A percentile compares a stretch with the other conserved stretches of the same genome.
phyloP scores from a whole-genome alignment of 139 green algal genomes.

The Axilococcus clingmanii region DNA sequence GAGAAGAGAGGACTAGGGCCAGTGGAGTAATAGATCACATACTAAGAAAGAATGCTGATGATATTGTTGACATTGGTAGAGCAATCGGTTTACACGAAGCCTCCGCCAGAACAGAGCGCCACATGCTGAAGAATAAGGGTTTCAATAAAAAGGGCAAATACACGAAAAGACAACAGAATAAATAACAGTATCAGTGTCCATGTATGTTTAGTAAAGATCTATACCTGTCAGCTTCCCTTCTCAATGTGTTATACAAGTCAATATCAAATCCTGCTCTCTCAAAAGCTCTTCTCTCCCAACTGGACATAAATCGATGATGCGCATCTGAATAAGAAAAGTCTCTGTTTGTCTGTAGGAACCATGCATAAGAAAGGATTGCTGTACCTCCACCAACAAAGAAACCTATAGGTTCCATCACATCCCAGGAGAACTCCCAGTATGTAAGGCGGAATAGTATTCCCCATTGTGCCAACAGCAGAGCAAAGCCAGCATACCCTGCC shows the following conservation, averaged over 20 bases:
- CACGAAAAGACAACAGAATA: not conserved
- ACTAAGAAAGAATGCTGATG: constrained; percentile 54
- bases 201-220: constrained; percentile 3
- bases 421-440: constrained; percentile 47
- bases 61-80: constrained; percentile 55
- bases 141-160: constrained; percentile 25
- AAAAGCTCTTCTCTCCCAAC: constrained; percentile 5
- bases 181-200: not conserved
- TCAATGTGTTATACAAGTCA: constrained; percentile 8
- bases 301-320: constrained; percentile 8
- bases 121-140: constrained; percentile 25
- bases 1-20: constrained; percentile 23
- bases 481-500: constrained; percentile 15
- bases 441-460: constrained; percentile 30
- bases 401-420: constrained; percentile 33
- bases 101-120: constrained; percentile 31
- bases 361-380: constrained; percentile 7
- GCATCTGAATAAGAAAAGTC: constrained; percentile 12
- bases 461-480: constrained; percentile 9
- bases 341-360: constrained; percentile 4
- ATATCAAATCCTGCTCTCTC: constrained; percentile 3
- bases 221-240: constrained; percentile 3
- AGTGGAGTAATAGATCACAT: constrained; percentile 53
- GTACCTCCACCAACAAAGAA: constrained; percentile 13
- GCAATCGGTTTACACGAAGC: constrained; percentile 43